phyloP scores from a whole-genome alignment of 768 basidiomycete genomes.

The Boletus subcaerulescens region DNA sequence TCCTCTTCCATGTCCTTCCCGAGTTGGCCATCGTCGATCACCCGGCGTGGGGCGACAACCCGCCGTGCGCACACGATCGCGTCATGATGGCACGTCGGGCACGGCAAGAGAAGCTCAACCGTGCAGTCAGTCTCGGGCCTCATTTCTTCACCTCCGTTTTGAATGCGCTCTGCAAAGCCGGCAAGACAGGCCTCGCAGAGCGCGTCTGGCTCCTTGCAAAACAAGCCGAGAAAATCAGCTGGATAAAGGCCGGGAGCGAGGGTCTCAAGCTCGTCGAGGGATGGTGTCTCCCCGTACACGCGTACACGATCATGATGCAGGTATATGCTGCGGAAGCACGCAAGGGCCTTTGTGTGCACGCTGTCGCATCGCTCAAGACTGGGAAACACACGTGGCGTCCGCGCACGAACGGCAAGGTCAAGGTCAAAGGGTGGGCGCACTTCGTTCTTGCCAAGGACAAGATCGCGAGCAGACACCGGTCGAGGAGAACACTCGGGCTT shows the following conservation, averaged over 20 bases:
- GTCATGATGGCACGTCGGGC: conserved; percentile 22
- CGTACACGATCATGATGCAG: conserved; percentile 72
- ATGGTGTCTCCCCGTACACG: conserved; percentile 64
- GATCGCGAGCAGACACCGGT: conserved; percentile 20
- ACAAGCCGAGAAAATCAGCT: conserved; percentile 56
- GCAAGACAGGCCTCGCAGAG: conserved; percentile 53
- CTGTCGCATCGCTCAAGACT: background rate
- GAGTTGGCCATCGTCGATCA: conserved; percentile 42
- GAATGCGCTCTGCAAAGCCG: conserved; percentile 56
- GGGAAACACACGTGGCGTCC: conserved; percentile 19
- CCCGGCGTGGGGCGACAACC: conserved; percentile 35
- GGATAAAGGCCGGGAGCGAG: conserved; percentile 27
- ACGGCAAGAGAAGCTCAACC: conserved; percentile 34
- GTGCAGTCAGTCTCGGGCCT: conserved; percentile 54
- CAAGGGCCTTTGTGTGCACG: conserved; percentile 19
- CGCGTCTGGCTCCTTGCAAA: conserved; percentile 63
- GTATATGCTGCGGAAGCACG: conserved; percentile 50
- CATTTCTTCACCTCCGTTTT: conserved; percentile 57
- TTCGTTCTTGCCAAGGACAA: conserved; percentile 26
- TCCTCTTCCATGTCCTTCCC: conserved; percentile 58
- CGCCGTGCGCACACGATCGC: conserved; percentile 26
- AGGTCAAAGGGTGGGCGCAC: conserved; percentile 37
- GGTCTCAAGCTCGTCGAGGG: conserved; percentile 34
- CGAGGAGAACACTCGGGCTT: conserved; percentile 28
- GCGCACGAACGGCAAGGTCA: conserved; percentile 10